Conservation (phyloP, 2,329 filamentous ascomycete genomes). For the Moelleriella libera region DNA sequence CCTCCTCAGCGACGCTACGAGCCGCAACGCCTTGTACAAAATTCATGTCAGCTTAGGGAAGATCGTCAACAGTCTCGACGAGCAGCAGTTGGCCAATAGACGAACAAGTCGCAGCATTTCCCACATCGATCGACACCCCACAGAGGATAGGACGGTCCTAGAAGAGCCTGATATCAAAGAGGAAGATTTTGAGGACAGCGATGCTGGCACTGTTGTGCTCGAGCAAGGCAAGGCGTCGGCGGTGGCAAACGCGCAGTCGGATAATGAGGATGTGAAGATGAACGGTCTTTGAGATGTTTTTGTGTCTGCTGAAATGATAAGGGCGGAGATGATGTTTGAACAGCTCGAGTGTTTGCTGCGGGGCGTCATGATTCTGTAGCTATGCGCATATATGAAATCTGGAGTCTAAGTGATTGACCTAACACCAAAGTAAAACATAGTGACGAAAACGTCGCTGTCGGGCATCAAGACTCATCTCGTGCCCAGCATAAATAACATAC, state of each 20-base stretch:
- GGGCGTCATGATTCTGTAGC: not conserved
- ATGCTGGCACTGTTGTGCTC: conserved; percentile 16
- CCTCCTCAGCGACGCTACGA: conserved; percentile 43
- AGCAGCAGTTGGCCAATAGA: conserved; percentile 20
- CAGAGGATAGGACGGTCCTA: conserved; percentile 23
- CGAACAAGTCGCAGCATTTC: conserved; percentile 32
- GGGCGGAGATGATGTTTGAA: no score
- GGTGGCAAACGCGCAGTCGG: conserved; percentile 24
- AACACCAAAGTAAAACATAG: no score
- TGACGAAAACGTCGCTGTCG: no score
- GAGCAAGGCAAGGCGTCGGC: conserved; percentile 20
- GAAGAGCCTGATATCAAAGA: conserved; percentile 33
- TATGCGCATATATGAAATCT: not conserved
- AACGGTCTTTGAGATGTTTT: not conserved
- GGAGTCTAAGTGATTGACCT: no score
- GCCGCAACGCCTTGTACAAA: conserved; percentile 52
- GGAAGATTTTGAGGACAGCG: conserved; percentile 26
- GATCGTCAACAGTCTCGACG: conserved; percentile 47
- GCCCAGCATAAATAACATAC: conserved; percentile 41
- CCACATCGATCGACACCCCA: conserved; percentile 14
- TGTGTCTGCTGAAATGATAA: not conserved
- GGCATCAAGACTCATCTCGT: conserved; percentile 6
- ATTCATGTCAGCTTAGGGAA: conserved; percentile 54
- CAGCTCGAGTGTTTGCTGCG: no score
- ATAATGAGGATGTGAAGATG: conserved; percentile 23